A percentile compares a stretch with the other conserved stretches of the same genome.
Evolutionary conservation across 2,329 filamentous ascomycete species (phyloP).

Genomic region (Phyllosticta capitalensis): DNA sequence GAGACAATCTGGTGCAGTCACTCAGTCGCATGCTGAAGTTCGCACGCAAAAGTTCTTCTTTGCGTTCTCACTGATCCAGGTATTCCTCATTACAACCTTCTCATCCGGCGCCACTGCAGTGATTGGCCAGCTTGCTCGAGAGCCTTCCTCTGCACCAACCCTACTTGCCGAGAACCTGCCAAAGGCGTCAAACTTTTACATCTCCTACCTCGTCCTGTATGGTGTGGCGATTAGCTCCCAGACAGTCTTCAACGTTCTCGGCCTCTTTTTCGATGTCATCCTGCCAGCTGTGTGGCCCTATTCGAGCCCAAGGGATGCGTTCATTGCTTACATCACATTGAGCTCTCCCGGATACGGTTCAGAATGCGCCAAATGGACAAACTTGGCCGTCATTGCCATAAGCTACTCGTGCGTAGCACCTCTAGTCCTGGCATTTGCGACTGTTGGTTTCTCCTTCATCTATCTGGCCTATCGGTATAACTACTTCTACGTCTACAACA

Average conservation of each 20-base stretch:
- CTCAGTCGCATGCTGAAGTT: slow-evolving; percentile 35
- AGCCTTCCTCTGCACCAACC: slow-evolving; percentile 22
- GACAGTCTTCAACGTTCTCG: slow-evolving; percentile 76
- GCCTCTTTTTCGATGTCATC: slow-evolving; percentile 75
- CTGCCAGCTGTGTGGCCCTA: slow-evolving; percentile 37
- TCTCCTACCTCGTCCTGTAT: slow-evolving; percentile 32
- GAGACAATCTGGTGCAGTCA: slow-evolving; percentile 28
- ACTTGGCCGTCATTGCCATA: slow-evolving; percentile 30
- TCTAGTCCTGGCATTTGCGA: slow-evolving; percentile 67
- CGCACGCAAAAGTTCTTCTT: slow-evolving; percentile 31
- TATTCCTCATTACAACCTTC: slow-evolving; percentile 34
- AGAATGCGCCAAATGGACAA: slow-evolving; percentile 39
- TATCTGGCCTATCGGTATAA: slow-evolving; percentile 45
- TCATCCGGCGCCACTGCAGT: slow-evolving; percentile 33
- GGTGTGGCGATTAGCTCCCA: slow-evolving; percentile 60
- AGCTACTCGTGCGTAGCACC: slow-evolving; percentile 56
- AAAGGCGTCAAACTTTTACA: slow-evolving; percentile 32
- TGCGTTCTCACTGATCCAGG: slow-evolving; percentile 32
- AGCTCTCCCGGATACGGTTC: slow-evolving; percentile 36
- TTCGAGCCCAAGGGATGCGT: slow-evolving; percentile 36
- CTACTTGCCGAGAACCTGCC: slow-evolving; percentile 27
- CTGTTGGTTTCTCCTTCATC: slow-evolving; percentile 64
- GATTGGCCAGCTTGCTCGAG: slow-evolving; percentile 34
- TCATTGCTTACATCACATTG: slow-evolving; percentile 34
- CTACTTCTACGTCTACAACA: slow-evolving; percentile 40